Conservation (phyloP, 345 rosid species). For the Arabis alpina region DNA sequence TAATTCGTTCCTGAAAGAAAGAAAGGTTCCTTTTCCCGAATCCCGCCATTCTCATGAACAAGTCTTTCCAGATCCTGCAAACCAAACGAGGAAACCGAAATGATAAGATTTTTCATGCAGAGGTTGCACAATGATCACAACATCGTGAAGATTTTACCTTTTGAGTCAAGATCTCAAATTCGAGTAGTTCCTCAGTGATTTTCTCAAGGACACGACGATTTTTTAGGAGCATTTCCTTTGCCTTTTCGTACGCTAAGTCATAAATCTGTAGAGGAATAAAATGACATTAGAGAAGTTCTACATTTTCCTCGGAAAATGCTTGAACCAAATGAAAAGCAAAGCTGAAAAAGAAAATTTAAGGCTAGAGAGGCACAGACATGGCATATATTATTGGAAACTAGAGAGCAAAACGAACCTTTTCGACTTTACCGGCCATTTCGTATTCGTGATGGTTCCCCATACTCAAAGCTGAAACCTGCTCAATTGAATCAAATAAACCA, state of each 20-base stretch:
- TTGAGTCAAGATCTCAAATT: constrained; percentile 79
- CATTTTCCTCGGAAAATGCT: constrained; percentile 18
- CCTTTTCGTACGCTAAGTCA: constrained; percentile 76
- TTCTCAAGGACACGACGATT: constrained; percentile 77
- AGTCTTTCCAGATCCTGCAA: constrained; percentile 80
- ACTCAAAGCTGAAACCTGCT: constrained; percentile 75
- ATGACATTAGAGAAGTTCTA: constrained; percentile 25
- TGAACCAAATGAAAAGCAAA: neutral
- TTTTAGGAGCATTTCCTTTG: constrained; percentile 78
- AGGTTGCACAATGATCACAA: constrained; percentile 17
- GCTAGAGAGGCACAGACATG: constrained; percentile 14
- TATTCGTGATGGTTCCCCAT: constrained; percentile 83
- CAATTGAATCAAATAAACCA: constrained; percentile 21
- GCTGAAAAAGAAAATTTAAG: neutral
- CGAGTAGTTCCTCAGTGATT: constrained; percentile 86
- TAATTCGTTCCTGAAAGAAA: constrained; percentile 53
- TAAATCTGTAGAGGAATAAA: constrained; percentile 57
- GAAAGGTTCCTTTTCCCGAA: constrained; percentile 83
- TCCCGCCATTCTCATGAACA: constrained; percentile 61
- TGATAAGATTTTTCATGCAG: constrained; percentile 5
- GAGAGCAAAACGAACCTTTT: constrained; percentile 57
- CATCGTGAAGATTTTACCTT: constrained; percentile 59
- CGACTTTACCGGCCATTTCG: constrained; percentile 89
- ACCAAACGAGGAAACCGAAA: constrained; percentile 21
- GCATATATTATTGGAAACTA: constrained; percentile 17